Conservation (phyloP, 2,329 filamentous ascomycete genomes). For the Remersonia thermophila region DNA sequence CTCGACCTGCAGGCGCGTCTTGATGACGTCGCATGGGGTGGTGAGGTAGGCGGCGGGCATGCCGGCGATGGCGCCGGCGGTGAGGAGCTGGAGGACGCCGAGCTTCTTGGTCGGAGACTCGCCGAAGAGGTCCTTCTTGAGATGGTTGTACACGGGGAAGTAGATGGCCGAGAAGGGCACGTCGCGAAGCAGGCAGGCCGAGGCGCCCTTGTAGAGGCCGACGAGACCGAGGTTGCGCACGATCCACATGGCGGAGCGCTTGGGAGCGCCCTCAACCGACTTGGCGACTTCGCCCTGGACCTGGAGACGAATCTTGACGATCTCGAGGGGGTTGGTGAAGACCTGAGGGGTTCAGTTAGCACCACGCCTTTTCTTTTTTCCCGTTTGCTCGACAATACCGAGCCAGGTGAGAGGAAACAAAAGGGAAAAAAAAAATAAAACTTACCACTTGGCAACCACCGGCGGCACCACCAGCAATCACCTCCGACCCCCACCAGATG, state of each 20-base stretch:
- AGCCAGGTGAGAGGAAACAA: constrained; percentile 30
- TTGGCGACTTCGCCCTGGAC: constrained; percentile 94
- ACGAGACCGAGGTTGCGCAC: constrained; percentile 84
- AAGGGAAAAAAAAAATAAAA: too few species aligned
- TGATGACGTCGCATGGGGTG: constrained; percentile 97
- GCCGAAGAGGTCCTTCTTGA: constrained; percentile 90
- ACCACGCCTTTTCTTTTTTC: too few species aligned
- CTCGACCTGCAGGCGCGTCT: constrained; percentile 94
- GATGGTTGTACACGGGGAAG: constrained; percentile 90
- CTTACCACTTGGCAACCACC: constrained; percentile 95
- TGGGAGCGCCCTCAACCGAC: constrained; percentile 66
- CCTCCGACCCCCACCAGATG: constrained; percentile 60
- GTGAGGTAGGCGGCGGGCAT: constrained; percentile 92
- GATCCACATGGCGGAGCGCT: constrained; percentile 95
- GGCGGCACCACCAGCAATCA: constrained; percentile 78
- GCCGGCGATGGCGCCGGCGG: constrained; percentile 85
- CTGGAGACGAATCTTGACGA: constrained; percentile 97
- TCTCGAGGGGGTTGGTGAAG: constrained; percentile 96
- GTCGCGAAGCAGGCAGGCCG: constrained; percentile 86
- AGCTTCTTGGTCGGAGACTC: constrained; percentile 80
- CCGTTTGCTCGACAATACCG: too few species aligned
- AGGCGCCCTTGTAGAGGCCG: constrained; percentile 93
- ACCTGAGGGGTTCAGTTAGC: too few species aligned
- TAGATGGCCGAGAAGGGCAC: constrained; percentile 98
- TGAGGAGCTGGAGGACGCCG: constrained; percentile 79